Percentiles rank a stretch among this genome's conserved stretches.
Conservation (phyloP, 2,329 filamentous ascomycete species). For the Colletotrichum gigasporum region DNA sequence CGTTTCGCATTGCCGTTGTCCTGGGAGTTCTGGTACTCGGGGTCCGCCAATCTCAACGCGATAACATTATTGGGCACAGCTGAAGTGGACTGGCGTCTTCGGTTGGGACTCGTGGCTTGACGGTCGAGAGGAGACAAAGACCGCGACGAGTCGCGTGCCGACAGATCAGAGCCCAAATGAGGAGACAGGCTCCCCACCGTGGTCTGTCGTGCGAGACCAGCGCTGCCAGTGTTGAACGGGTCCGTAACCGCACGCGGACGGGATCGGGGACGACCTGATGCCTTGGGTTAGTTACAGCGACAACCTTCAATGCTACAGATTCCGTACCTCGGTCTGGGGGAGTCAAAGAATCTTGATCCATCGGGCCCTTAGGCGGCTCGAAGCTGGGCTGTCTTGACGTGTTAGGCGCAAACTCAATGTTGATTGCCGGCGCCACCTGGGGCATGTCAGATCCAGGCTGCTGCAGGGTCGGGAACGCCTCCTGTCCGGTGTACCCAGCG, state of each 20-base stretch:
- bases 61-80: constrained; percentile 72
- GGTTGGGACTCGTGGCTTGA: constrained; percentile 55
- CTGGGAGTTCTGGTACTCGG: constrained; percentile 77
- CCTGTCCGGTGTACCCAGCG: constrained; percentile 48
- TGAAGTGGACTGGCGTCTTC: constrained; percentile 71
- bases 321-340: constrained; percentile 76
- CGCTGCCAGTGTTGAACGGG: constrained; percentile 62
- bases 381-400: constrained; percentile 73
- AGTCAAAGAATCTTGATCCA: constrained; percentile 82
- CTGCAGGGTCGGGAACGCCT: constrained; percentile 62
- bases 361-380: constrained; percentile 70
- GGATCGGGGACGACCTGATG: constrained; percentile 56
- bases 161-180: constrained; percentile 56
- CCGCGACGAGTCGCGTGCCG: constrained; percentile 58
- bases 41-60: constrained; percentile 91
- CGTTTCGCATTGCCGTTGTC: constrained; percentile 74
- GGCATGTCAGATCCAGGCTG: constrained; percentile 69
- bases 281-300: constrained; percentile 34
- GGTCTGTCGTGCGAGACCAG: constrained; percentile 49
- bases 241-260: constrained; percentile 68
- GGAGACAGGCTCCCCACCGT: constrained; percentile 57
- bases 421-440: constrained; percentile 92
- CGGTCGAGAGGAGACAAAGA: constrained; percentile 70
- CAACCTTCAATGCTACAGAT: not conserved
- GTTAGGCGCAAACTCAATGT: constrained; percentile 91